Percentiles rank a stretch among this genome's conserved stretches.
Evolutionary conservation across 2,329 filamentous ascomycete species (phyloP).

Genomic region (Aspergillus piperis): DNA sequence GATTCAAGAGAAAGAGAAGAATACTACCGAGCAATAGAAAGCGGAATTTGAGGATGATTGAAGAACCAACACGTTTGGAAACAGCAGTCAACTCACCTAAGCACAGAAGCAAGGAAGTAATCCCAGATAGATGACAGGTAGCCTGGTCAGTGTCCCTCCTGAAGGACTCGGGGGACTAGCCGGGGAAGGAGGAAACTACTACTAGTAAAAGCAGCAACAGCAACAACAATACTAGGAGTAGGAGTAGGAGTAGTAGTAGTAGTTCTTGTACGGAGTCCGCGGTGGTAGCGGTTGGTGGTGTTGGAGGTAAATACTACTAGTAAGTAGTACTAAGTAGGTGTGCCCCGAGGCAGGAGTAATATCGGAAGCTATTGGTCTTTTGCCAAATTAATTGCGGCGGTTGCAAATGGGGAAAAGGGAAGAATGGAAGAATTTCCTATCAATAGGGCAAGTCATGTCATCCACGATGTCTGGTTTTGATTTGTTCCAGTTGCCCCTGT

Average conservation of each 20-base stretch:
- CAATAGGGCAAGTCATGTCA: slow-evolving; percentile 1
- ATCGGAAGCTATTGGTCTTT: background rate
- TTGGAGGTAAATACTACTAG: background rate
- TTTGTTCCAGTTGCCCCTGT: no score
- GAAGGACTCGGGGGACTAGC: background rate
- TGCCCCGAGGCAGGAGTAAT: background rate
- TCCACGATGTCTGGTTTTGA: background rate
- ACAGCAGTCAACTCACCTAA: slow-evolving; percentile 4
- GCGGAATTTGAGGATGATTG: background rate
- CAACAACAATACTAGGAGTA: no score
- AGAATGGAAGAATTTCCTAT: background rate
- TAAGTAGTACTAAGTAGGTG: no score
- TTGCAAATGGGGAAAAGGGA: background rate
- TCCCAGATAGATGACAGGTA: slow-evolving; percentile 13
- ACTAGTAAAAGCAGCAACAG: no score
- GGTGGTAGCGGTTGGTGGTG: no score
- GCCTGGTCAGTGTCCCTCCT: background rate
- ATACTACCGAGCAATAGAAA: background rate
- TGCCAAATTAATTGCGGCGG: background rate
- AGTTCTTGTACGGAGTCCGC: no score
- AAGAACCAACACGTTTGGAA: slow-evolving; percentile 5
- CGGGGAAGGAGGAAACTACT: background rate
- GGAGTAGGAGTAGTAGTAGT: no score
- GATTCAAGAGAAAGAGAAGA: background rate
- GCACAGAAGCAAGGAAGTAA: background rate